Evolutionary conservation across 2,329 filamentous ascomycete species (phyloP).

Genomic region (Aspergillus sp.): DNA sequence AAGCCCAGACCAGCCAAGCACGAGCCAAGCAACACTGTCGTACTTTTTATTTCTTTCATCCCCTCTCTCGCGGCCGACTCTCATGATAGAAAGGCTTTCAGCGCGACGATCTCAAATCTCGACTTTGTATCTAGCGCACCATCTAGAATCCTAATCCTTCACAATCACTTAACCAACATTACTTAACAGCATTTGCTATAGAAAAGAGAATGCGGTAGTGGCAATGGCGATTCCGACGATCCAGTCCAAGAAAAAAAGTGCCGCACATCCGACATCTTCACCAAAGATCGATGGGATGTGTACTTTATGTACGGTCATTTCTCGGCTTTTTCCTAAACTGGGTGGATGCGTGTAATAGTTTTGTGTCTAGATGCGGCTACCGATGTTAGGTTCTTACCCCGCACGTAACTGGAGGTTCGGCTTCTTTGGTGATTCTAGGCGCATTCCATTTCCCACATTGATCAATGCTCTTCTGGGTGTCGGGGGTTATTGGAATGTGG

Average conservation of each 20-base stretch:
- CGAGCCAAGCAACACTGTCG: background rate
- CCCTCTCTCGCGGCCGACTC: background rate
- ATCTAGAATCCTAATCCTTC: background rate
- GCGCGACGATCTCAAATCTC: background rate
- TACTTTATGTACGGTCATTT: background rate
- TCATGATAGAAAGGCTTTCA: background rate
- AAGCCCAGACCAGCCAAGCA: background rate
- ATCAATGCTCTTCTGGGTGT: too few species aligned
- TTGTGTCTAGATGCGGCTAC: background rate
- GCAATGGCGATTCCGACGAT: too few species aligned
- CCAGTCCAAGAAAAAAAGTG: conserved; percentile 2
- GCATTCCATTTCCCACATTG: background rate
- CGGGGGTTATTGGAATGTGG: too few species aligned
- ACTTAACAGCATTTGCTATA: background rate
- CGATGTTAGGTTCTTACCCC: conserved; percentile 8
- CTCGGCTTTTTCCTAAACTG: background rate
- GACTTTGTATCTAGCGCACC: background rate
- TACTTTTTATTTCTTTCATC: background rate
- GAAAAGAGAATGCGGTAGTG: background rate
- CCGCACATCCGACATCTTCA: background rate
- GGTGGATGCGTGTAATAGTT: background rate
- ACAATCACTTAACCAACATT: background rate
- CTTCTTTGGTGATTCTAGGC: conserved; percentile 9
- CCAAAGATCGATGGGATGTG: too few species aligned
- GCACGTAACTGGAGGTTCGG: background rate